Evolutionary conservation across 345 rosid species (phyloP).

Genomic region (Isatis tinctoria): DNA sequence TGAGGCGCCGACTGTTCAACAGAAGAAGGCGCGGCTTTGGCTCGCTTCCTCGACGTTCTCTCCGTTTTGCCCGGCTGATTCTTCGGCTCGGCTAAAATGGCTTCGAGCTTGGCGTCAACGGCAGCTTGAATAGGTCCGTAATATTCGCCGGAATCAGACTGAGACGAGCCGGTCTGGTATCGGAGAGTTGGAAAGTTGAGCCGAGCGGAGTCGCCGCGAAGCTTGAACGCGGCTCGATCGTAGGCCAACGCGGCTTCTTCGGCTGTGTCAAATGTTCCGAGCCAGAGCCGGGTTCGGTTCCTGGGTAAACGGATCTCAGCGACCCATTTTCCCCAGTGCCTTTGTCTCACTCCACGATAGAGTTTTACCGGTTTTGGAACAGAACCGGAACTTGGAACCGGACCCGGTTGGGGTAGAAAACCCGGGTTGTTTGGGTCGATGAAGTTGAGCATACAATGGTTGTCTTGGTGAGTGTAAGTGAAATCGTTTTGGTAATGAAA

Average conservation of each 20-base stretch:
- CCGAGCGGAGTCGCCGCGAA: conserved; percentile 80
- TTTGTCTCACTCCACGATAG: conserved; percentile 84
- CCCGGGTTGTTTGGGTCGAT: conserved; percentile 44
- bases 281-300: conserved; percentile 94
- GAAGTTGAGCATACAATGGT: conserved; percentile 16
- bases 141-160: conserved; percentile 57
- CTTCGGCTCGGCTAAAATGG: conserved; percentile 65
- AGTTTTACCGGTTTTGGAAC: conserved; percentile 61
- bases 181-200: conserved; percentile 76
- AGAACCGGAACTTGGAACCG: conserved; percentile 19
- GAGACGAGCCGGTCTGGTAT: conserved; percentile 50
- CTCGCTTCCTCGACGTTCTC: conserved; percentile 26
- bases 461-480: conserved; percentile 16
- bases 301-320: conserved; percentile 93
- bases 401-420: conserved; percentile 40
- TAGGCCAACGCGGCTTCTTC: conserved; percentile 95
- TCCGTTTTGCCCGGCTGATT: conserved; percentile 44
- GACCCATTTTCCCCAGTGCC: conserved; percentile 99
- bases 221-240: conserved; percentile 84
- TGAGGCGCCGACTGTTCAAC: background rate
- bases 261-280: conserved; percentile 91
- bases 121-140: conserved; percentile 79
- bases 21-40: background rate
- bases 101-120: conserved; percentile 83
- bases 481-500: conserved; percentile 54